phyloP scores from a whole-genome alignment of 805 yeast species.

The Teunomyces stri region DNA sequence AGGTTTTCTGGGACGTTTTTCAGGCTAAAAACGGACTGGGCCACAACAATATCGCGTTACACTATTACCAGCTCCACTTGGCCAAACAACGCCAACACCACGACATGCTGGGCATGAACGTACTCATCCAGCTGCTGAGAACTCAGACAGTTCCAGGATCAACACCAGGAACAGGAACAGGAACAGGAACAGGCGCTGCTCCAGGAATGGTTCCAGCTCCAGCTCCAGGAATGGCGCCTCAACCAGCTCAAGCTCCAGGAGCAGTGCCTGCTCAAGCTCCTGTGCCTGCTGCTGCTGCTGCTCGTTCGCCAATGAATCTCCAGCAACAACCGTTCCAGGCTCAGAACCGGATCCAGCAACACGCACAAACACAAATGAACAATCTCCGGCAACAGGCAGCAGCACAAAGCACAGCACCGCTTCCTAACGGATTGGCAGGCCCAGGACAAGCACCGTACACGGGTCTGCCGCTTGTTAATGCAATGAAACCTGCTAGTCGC shows the following conservation, averaged over 20 bases:
- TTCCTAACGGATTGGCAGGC: neutral
- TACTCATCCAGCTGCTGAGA: slow-evolving; percentile 13
- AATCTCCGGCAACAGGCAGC: slow-evolving; percentile 46
- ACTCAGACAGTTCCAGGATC: no score
- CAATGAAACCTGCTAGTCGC: slow-evolving; percentile 7
- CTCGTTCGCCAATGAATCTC: slow-evolving; percentile 8
- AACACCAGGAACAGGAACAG: no score
- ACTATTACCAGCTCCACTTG: slow-evolving; percentile 64
- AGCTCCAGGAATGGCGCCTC: no score
- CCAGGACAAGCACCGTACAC: neutral
- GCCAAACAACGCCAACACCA: slow-evolving; percentile 61
- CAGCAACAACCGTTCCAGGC: slow-evolving; percentile 31
- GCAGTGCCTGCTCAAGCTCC: no score
- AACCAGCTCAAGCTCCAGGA: no score
- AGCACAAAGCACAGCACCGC: slow-evolving; percentile 14
- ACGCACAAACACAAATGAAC: slow-evolving; percentile 51
- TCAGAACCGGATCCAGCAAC: slow-evolving; percentile 40
- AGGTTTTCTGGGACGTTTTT: slow-evolving; percentile 89
- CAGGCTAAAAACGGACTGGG: slow-evolving; percentile 64
- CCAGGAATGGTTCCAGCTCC: no score
- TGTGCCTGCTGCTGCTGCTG: neutral
- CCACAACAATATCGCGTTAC: slow-evolving; percentile 55
- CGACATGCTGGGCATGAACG: slow-evolving; percentile 42
- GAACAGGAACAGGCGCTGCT: no score
- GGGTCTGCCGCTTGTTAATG: neutral